Evolutionary conservation across 768 basidiomycete genomes (phyloP), one percentile per base, ranked within the genome.

Genomic region (Mycena indigotica): DNA sequence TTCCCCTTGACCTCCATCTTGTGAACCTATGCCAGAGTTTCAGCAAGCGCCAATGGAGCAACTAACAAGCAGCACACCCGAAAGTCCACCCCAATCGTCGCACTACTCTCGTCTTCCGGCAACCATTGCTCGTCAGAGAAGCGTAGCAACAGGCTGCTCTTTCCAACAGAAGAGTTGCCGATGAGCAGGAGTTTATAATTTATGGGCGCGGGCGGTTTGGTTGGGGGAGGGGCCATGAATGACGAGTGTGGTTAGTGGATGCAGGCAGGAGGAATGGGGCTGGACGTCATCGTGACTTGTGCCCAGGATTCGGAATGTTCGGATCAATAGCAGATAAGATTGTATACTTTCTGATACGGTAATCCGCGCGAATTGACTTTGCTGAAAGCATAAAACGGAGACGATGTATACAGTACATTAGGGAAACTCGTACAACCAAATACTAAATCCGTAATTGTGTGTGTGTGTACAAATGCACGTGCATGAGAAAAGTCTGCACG

Each of bases 61-160:
- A 51, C 19, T 13, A 39, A 44, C 23, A 50, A 53, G 29, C 28
- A 48, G 76, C 88, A 73, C 73, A 89, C 91, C 62, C 91, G 77
- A 73, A 92, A 93, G 70, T 93, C 91, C 1, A 93, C 91, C 8
- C 91, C 87, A 66, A 91, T 92, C 24, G 90, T 93, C 26, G 91
- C 88, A 61, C 85, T 91, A 46, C 87, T 85, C 73, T 95, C 93
- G 68, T 95, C 94, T 70, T 93, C 90, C 5, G 91, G 87, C 19
- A 98, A 75, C 88, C 95, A 98, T 66, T 93, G 91, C 74, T 96
- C 91, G 69, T 98, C 95, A 2, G 95, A 95, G 77, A 98, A 98
- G n/a, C 96, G 84, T 8, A 98, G 77, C 3, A 98, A 72, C 15
- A 98, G 77, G 65, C 92, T 94, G 61, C 90, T 93, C 79, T 95